Conservation (phyloP, 208 protist genomes). For the Acanthamoeba sp. region DNA sequence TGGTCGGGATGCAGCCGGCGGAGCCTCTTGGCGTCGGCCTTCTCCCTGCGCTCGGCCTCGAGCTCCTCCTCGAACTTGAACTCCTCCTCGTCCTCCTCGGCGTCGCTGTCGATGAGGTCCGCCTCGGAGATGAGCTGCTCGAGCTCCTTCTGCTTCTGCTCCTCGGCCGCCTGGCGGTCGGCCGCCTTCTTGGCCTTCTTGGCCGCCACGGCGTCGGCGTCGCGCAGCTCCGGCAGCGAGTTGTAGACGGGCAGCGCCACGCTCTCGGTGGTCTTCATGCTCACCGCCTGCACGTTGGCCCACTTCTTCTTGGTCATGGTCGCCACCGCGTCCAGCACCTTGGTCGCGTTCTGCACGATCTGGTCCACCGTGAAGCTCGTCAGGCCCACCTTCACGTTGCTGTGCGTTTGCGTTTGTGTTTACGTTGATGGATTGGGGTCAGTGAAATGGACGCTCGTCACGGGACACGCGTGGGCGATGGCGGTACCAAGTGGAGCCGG, state of each 20-base stretch:
- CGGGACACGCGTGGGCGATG: background rate
- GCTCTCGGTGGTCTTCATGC: slow-evolving; percentile 82
- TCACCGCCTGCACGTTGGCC: slow-evolving; percentile 76
- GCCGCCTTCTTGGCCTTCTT: background rate
- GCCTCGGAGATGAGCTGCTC: slow-evolving; percentile 9
- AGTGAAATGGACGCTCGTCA: background rate
- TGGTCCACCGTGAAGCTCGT: slow-evolving; percentile 30
- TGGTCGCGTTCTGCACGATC: slow-evolving; percentile 76
- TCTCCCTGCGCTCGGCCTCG: slow-evolving; percentile 1
- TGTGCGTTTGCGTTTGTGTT: background rate
- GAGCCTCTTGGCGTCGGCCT: background rate
- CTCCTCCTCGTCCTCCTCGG: background rate
- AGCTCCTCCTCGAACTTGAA: background rate
- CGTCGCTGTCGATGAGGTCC: background rate
- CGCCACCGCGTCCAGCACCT: slow-evolving; percentile 60
- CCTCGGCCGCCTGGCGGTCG: background rate
- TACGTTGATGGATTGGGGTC: too few relatives aligned
- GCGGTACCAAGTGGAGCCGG: slow-evolving; percentile 63
- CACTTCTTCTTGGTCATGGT: slow-evolving; percentile 76
- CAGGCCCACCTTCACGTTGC: background rate
- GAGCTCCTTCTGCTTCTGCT: slow-evolving; percentile 2
- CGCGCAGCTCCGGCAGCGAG: slow-evolving; percentile 12
- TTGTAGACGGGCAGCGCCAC: slow-evolving; percentile 84
- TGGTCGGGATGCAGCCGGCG: background rate
- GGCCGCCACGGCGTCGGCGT: background rate